Evolutionary conservation across 768 basidiomycete genomes (phyloP), one percentile per base, ranked within the genome.

Genomic region (Agrocybe chaxingu): DNA sequence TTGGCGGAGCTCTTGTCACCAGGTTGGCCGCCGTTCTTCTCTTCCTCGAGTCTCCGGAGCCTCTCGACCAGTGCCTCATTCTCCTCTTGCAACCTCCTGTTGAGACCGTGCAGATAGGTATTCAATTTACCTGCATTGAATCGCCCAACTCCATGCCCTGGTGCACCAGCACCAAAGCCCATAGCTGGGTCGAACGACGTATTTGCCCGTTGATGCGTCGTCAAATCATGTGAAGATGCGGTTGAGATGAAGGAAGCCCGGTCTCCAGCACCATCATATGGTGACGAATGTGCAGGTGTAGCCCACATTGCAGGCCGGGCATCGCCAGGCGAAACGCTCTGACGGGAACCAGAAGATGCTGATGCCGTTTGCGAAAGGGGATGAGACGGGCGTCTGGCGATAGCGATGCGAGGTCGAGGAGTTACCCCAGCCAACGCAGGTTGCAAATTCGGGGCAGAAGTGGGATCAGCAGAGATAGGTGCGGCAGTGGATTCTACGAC

Each of bases 81-180:
- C 71, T 96, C 93, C 63, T 92, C 88, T 57, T 90, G 87, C 48
- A 96, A 64, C 48, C 86, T 77, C 39, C 84, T 73, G 65, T 96
- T 96, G 45, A 96, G 72, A 8, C 87, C 85, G 66, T 95, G 90
- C 60, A 96, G 66, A 64, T 96, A 95, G 8, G 78, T 75, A 53
- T 96, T 95, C 55, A 96, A 67, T 67, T 93, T 96, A 12, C 79
- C 78, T 2, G 88, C 88, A 64, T 95, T 91, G 68, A 93, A 93
- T 29, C 86, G 74, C 11, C 86, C 85, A 30, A 90, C 80, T 12
- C 84, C 87, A 38, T 81, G 78, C 12, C 79, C 81, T 35, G 75
- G 74, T 19, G 79, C 81, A 19, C 79, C 79, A 5, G 78, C 76
- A 7, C 82, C 86, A 42, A 87, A 81, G 10, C 88, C 89, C 62